Percentiles rank a stretch among this genome's conserved stretches.
phyloP scores from a whole-genome alignment of 1,284 basidiomycete genomes.

The Sporisorium iseilematis-ciliati region DNA sequence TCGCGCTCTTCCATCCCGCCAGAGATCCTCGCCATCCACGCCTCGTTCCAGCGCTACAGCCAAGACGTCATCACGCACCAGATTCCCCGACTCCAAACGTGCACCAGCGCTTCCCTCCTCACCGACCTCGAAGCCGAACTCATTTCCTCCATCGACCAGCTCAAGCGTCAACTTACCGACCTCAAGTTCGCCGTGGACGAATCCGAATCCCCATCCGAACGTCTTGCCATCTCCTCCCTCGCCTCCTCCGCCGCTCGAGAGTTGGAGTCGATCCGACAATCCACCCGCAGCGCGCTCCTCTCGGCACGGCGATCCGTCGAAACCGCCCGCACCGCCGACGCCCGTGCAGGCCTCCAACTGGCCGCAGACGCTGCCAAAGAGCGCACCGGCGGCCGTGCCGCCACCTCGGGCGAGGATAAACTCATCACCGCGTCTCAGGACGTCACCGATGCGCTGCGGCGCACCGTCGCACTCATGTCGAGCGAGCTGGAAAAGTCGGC shows the following conservation, averaged over 20 bases:
- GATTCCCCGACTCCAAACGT: conserved; percentile 40
- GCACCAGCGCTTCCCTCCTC: conserved; percentile 33
- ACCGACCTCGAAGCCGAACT: conserved; percentile 51
- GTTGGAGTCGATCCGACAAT: conserved; percentile 40
- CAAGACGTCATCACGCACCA: conserved; percentile 51
- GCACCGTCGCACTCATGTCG: conserved; percentile 65
- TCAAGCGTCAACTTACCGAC: conserved; percentile 47
- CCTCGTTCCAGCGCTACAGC: conserved; percentile 41
- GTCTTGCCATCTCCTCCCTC: conserved; percentile 23
- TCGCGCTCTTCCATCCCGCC: conserved; percentile 28
- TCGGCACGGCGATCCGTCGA: conserved; percentile 34
- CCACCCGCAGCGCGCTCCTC: conserved; percentile 33
- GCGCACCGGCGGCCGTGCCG: conserved; percentile 34
- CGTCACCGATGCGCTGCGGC: conserved; percentile 63
- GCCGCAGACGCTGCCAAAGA: conserved; percentile 52
- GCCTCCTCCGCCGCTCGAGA: conserved; percentile 14
- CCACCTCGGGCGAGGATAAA: conserved; percentile 57
- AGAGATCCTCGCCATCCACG: conserved; percentile 36
- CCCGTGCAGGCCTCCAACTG: conserved; percentile 31
- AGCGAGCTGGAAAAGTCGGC: conserved; percentile 66
- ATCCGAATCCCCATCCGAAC: conserved; percentile 39
- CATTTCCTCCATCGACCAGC: conserved; percentile 46
- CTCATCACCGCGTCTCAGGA: conserved; percentile 62
- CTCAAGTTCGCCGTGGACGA: conserved; percentile 57
- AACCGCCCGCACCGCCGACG: conserved; percentile 30